phyloP scores from a whole-genome alignment of 2,329 filamentous ascomycete genomes.

The Teratosphaeria pseudoeucalypti region DNA sequence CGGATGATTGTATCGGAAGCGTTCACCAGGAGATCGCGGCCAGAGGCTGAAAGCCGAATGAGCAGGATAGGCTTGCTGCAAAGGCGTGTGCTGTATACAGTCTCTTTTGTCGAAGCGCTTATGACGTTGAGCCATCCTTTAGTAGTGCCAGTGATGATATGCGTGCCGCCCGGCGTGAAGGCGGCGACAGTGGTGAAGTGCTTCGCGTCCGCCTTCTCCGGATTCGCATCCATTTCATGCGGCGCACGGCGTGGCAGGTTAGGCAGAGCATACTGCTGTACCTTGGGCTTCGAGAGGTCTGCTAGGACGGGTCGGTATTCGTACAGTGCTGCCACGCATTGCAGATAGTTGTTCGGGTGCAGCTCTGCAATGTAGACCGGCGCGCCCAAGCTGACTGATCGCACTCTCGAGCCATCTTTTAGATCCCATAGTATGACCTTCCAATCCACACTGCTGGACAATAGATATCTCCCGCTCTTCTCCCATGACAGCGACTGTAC shows the following conservation, averaged over 20 bases:
- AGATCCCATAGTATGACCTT: slow-evolving; percentile 95
- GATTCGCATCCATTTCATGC: slow-evolving; percentile 58
- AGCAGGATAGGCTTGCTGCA: slow-evolving; percentile 82
- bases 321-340: slow-evolving; percentile 85
- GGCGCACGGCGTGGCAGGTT: slow-evolving; percentile 69
- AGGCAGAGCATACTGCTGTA: slow-evolving; percentile 62
- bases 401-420: slow-evolving; percentile 57
- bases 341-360: slow-evolving; percentile 75
- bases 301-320: slow-evolving; percentile 87
- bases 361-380: slow-evolving; percentile 94
- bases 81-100: slow-evolving; percentile 82
- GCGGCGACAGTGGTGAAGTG: slow-evolving; percentile 89
- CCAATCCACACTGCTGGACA: slow-evolving; percentile 92
- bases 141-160: slow-evolving; percentile 85
- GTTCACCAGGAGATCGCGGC: slow-evolving; percentile 81
- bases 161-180: slow-evolving; percentile 74
- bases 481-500: slow-evolving; percentile 97
- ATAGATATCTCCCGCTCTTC: slow-evolving; percentile 75
- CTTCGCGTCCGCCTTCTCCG: slow-evolving; percentile 87
- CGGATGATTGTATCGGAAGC: slow-evolving; percentile 90
- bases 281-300: slow-evolving; percentile 46
- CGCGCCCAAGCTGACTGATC: slow-evolving; percentile 82
- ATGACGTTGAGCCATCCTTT: slow-evolving; percentile 97
- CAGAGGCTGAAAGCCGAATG: slow-evolving; percentile 72
- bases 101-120: slow-evolving; percentile 65